A percentile compares a stretch with the other conserved stretches of the same genome.
Evolutionary conservation across 2,329 filamentous ascomycete genomes (phyloP).

Genomic region (Zopfia rhizophila): DNA sequence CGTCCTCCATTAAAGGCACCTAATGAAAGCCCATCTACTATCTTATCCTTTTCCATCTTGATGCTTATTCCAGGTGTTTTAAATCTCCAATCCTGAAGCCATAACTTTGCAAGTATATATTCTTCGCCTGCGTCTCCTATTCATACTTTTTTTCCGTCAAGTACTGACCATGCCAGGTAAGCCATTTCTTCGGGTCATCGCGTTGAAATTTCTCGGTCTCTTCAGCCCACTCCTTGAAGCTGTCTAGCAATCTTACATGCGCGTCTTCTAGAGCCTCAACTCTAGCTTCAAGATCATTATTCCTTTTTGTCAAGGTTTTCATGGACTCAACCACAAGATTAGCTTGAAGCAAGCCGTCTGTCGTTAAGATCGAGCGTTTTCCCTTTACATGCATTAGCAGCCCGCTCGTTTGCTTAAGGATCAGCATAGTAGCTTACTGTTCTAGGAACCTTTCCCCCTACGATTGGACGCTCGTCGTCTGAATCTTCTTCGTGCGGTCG

Average conservation of each 20-base stretch:
- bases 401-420: constrained; percentile 2
- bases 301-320: constrained; percentile 9
- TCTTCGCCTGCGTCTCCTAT: too few relatives aligned
- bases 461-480: constrained; percentile 1
- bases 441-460: constrained; percentile 8
- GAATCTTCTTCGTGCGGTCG: constrained; percentile 3
- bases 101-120: too few relatives aligned
- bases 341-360: too few relatives aligned
- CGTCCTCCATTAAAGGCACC: too few relatives aligned
- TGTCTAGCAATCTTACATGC: not conserved
- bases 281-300: constrained; percentile 5
- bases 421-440: constrained; percentile 3
- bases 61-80: too few relatives aligned
- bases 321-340: too few relatives aligned
- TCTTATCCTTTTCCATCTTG: too few relatives aligned
- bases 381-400: not conserved
- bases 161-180: too few relatives aligned
- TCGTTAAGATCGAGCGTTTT: constrained; percentile 2
- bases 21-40: too few relatives aligned
- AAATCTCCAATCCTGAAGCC: too few relatives aligned
- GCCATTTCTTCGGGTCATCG: too few relatives aligned
- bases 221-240: constrained; percentile 7
- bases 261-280: constrained; percentile 7
- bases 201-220: constrained; percentile 1
- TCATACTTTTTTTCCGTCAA: too few relatives aligned